Evolutionary conservation across 2,329 filamentous ascomycete genomes (phyloP).

Genomic region (Colletotrichum lini): DNA sequence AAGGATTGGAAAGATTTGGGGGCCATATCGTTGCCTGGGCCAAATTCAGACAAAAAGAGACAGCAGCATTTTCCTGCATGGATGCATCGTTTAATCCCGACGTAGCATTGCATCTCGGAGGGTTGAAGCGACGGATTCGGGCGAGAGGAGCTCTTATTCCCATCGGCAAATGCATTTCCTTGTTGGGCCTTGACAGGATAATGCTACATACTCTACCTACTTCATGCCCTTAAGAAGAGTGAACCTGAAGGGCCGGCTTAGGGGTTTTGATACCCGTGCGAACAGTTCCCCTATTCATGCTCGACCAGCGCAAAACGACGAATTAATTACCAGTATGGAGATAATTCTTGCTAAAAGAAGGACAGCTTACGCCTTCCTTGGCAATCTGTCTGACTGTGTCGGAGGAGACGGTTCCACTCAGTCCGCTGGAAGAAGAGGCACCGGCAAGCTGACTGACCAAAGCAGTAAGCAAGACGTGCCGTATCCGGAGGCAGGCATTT

Average conservation of each 20-base stretch:
- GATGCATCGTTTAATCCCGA: slow-evolving; percentile 3
- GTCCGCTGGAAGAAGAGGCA: too few relatives aligned
- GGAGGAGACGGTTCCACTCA: too few relatives aligned
- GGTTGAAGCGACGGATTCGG: not conserved
- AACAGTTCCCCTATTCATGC: not conserved
- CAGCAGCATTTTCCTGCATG: slow-evolving; percentile 7
- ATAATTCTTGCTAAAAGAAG: not conserved
- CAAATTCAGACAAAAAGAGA: slow-evolving; percentile 5
- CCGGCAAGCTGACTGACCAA: slow-evolving; percentile 15
- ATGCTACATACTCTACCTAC: not conserved
- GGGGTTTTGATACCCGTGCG: too few relatives aligned
- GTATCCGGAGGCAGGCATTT: slow-evolving; percentile 13
- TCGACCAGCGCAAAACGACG: not conserved
- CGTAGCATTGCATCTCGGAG: not conserved
- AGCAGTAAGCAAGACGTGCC: slow-evolving; percentile 8
- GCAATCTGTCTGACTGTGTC: too few relatives aligned
- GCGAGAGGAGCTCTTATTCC: not conserved
- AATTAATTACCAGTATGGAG: not conserved
- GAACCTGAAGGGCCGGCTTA: not conserved
- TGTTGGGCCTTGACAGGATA: not conserved
- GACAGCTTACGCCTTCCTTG: too few relatives aligned
- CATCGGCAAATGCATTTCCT: not conserved
- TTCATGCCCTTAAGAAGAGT: not conserved
- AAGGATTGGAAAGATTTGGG: slow-evolving; percentile 13
- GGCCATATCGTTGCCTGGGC: slow-evolving; percentile 5